Evolutionary conservation across 2,329 filamentous ascomycete genomes (phyloP), one percentile per base, ranked within the genome.

Genomic region (Pseudogymnoascus destructans): DNA sequence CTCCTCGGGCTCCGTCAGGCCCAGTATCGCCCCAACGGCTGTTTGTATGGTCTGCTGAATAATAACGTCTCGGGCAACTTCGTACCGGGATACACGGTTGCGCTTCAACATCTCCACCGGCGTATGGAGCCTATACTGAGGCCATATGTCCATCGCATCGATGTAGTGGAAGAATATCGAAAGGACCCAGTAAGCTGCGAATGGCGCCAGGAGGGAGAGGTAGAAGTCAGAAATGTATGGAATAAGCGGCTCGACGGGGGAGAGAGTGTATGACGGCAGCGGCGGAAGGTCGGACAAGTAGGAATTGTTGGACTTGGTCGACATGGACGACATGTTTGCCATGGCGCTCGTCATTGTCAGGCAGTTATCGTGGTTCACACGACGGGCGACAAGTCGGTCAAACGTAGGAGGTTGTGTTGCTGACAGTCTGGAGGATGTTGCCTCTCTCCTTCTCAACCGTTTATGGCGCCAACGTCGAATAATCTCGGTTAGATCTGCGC

Each of bases 11-110:
- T 97, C 93, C 17, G 86, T 84, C 64, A 84, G 73, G 3, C 82
- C 81, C 40, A 97, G 73, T 3, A 80, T 71, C 58, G 84, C 71
- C 36, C 86, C 85, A 40, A 88, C 85, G 15, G 79, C 71, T 21
- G 89, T 86, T 75, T 98, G 93, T 55, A 98, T 87, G 61, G 92
- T 71, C 70, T 98, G 93, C 73, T 98, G 92, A 60, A 97, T 70
- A 58, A 97, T 74, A 64, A 97, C 92, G 75, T 97, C 92, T 70
- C 88, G 85, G 62, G 92, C 82, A 8, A 95, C 89, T 66, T 95
- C 85, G 73, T 79, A 87, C 61, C 89, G 82, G 56, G 86, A 80
- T 46, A 89, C 91, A 68, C 88, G 88, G 72, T 96, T 96, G 66
- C 91, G 82, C 71, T 89, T 88, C 33, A 84, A 70, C 62, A 97